These are phyloP conservation scores for Henckelia pumila DNA, from an alignment of 257 asterid genomes.

Conservation along the genomic window DNA sequence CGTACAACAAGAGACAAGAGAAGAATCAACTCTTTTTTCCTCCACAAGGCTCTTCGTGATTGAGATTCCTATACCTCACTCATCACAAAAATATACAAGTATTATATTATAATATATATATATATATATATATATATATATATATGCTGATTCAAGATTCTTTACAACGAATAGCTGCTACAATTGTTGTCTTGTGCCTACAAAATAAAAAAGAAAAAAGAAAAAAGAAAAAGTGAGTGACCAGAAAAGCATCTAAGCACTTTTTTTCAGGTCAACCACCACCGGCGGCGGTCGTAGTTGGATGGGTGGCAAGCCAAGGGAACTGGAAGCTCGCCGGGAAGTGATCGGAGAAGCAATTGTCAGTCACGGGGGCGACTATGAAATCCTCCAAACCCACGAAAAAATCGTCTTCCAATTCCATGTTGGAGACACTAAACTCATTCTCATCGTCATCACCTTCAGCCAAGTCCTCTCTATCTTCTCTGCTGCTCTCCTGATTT, in stretches of 20 bases:
- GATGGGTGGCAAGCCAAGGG: slow-evolving; percentile 55
- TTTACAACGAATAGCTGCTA: slow-evolving; percentile 43
- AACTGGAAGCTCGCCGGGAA: slow-evolving; percentile 36
- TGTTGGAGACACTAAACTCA: slow-evolving; percentile 36
- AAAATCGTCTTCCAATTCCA: slow-evolving; percentile 61
- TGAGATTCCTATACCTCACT: slow-evolving; percentile 28
- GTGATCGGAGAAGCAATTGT: slow-evolving; percentile 34
- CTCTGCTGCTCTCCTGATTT: slow-evolving; percentile 45
- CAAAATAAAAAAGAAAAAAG: slow-evolving; percentile 30
- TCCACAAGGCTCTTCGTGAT: slow-evolving; percentile 25
- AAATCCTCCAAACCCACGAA: slow-evolving; percentile 77
- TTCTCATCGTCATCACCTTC: slow-evolving; percentile 40
- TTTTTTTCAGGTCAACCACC: slow-evolving; percentile 45
- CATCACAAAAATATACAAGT: too few species aligned
- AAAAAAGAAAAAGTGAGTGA: slow-evolving; percentile 57
- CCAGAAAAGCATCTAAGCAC: slow-evolving; percentile 56
- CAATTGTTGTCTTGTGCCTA: slow-evolving; percentile 37
- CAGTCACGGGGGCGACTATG: slow-evolving; percentile 27
- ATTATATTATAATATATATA: too few species aligned
- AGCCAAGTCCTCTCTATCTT: slow-evolving; percentile 29
- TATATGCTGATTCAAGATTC: slow-evolving; percentile 48
- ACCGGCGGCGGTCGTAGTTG: slow-evolving; percentile 56
- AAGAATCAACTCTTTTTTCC: slow-evolving; percentile 32
- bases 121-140: slow-evolving; percentile 26
- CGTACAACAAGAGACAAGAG: slow-evolving; percentile 22